phyloP scores from a whole-genome alignment of 1,284 basidiomycete genomes.

The Apiotrichum akiyoshidainum region DNA sequence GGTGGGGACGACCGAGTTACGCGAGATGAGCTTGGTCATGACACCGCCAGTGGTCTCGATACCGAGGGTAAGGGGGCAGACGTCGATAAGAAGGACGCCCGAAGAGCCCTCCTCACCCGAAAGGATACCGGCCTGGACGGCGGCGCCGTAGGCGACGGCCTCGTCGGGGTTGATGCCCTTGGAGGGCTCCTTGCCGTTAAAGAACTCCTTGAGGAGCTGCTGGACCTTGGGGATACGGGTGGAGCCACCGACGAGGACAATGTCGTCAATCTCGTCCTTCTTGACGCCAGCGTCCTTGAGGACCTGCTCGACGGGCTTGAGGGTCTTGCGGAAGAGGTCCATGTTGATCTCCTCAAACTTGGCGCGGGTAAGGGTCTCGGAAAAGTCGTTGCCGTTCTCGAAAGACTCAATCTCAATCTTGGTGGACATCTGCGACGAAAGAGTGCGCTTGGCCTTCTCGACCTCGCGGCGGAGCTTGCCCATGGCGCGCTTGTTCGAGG shows the following conservation, averaged over 20 bases:
- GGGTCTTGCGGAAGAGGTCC: conserved; percentile 97
- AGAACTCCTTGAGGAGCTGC: conserved; percentile 81
- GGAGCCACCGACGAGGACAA: conserved; percentile 96
- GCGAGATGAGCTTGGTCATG: too few relatives aligned
- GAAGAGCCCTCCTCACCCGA: conserved; percentile 99
- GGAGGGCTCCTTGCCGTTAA: conserved; percentile 92
- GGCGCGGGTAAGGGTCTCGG: conserved; percentile 89
- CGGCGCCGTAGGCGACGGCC: conserved; percentile 98
- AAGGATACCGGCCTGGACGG: conserved; percentile 97
- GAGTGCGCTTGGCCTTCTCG: conserved; percentile 97
- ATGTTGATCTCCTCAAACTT: conserved; percentile 99
- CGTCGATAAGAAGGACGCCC: too few relatives aligned
- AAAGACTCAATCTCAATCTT: conserved; percentile 77
- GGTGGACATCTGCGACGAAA: conserved; percentile 72
- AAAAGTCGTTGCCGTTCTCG: conserved; percentile 93
- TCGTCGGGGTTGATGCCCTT: conserved; percentile 99
- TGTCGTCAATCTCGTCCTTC: conserved; percentile 96
- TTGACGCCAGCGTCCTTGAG: conserved; percentile 99
- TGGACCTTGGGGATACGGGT: conserved; percentile 98
- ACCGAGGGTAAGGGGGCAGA: too few relatives aligned
- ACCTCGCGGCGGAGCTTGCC: conserved; percentile 98
- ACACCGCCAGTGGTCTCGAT: too few relatives aligned
- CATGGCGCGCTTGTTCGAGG: conserved; percentile 80
- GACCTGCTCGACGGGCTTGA: conserved; percentile 99
- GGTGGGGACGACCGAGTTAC: too few relatives aligned